A percentile compares a stretch with the other conserved stretches of the same genome.
phyloP scores from a whole-genome alignment of 371 early-diverging fungal genomes.

The Haplosporangium sp. region DNA sequence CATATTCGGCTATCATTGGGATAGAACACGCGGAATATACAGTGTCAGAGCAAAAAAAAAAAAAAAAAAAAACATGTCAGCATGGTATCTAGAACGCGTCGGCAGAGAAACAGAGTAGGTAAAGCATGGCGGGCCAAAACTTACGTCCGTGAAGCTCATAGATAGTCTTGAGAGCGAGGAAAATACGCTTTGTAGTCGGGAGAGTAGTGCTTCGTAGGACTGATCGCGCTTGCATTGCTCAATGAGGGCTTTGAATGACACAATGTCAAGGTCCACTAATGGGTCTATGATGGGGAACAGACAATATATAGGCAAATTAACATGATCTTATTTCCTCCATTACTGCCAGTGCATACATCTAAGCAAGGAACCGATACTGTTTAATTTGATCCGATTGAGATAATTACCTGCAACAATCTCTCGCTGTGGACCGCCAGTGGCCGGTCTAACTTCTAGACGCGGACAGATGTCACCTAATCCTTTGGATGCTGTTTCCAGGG shows the following conservation, averaged over 20 bases:
- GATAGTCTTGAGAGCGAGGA: conserved; percentile 51
- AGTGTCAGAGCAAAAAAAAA: neutral
- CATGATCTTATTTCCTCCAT: neutral
- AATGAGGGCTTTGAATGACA: conserved; percentile 32
- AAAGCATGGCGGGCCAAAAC: neutral
- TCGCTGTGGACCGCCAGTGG: conserved; percentile 17
- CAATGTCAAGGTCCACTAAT: conserved; percentile 33
- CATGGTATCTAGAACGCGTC: neutral
- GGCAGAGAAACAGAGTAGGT: neutral
- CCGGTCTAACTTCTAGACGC: conserved; percentile 15
- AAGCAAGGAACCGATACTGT: neutral
- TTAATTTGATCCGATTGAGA: too few species aligned
- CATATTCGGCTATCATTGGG: conserved; percentile 24
- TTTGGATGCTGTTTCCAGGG: conserved; percentile 26
- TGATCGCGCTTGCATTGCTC: conserved; percentile 41
- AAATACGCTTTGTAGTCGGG: conserved; percentile 40
- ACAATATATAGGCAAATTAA: neutral
- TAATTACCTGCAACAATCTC: conserved; percentile 44
- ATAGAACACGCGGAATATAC: too few species aligned
- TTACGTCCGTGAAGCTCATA: conserved; percentile 53
- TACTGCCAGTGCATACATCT: too few species aligned
- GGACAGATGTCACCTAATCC: conserved; percentile 39
- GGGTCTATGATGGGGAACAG: conserved; percentile 17
- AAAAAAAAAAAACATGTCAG: neutral
- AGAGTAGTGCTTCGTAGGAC: conserved; percentile 33